phyloP scores from a whole-genome alignment of 2,329 filamentous ascomycete species.

The Ascosphaera apis region DNA sequence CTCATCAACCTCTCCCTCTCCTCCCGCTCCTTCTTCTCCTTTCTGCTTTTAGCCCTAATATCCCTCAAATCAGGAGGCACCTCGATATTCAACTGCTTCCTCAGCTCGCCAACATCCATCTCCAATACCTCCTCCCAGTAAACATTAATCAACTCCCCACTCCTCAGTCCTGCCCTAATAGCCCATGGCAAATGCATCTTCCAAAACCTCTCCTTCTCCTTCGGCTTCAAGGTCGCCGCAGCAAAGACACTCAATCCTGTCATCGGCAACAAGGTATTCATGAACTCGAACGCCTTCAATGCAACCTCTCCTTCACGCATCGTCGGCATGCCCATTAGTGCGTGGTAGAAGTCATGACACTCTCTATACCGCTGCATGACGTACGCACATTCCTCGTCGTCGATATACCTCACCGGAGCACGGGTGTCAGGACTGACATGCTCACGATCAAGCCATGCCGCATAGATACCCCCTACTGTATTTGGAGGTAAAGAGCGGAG shows the following conservation, averaged over 20 bases:
- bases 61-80: constrained; percentile 65
- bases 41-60: constrained; percentile 47
- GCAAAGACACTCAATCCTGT: constrained; percentile 69
- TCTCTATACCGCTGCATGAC: constrained; percentile 97
- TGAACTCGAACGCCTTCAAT: constrained; percentile 94
- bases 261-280: constrained; percentile 88
- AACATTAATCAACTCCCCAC: constrained; percentile 72
- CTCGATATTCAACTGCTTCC: constrained; percentile 59
- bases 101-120: constrained; percentile 55
- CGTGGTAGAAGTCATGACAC: constrained; percentile 95
- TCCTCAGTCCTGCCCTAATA: constrained; percentile 51
- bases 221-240: constrained; percentile 36
- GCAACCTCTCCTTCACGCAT: constrained; percentile 91
- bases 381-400: constrained; percentile 88
- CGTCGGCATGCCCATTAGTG: constrained; percentile 70
- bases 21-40: constrained; percentile 43
- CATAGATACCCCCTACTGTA: constrained; percentile 63
- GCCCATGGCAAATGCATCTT: constrained; percentile 61
- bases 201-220: constrained; percentile 43
- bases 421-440: constrained; percentile 84
- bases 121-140: constrained; percentile 95
- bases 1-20: constrained; percentile 12
- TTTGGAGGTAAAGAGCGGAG: constrained; percentile 50
- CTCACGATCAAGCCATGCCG: constrained; percentile 78
- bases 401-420: constrained; percentile 62